A percentile compares a stretch with the other conserved stretches of the same genome.
Conservation (phyloP, 192 early-diverging fungal species). For the Chytriomyces sp. region DNA sequence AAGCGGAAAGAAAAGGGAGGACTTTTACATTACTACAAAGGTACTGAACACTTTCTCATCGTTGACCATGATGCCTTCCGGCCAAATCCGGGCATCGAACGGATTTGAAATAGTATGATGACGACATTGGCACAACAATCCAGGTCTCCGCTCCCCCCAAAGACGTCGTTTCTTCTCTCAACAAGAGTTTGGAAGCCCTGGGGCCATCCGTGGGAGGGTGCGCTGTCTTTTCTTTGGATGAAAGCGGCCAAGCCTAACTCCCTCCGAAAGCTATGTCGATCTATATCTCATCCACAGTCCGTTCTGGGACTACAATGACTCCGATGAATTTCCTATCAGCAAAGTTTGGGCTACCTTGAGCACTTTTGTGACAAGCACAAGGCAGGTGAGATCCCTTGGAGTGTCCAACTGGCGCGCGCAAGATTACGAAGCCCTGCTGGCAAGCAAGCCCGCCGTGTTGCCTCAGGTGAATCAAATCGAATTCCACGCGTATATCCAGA, state of each 20-base stretch:
- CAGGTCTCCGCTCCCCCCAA: conserved; percentile 12
- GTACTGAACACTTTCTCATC: conserved; percentile 9
- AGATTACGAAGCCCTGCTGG: conserved; percentile 15
- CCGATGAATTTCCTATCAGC: conserved; percentile 46
- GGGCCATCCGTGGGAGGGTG: conserved; percentile 51
- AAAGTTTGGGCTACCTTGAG: conserved; percentile 79
- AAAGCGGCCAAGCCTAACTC: no score
- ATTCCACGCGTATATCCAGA: conserved; percentile 38
- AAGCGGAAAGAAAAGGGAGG: conserved; percentile 52
- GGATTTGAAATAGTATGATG: no score
- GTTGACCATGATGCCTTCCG: not conserved
- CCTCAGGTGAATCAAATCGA: conserved; percentile 36
- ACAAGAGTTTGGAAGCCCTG: conserved; percentile 59
- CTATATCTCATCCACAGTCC: conserved; percentile 84
- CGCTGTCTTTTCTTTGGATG: no score
- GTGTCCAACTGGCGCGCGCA: conserved; percentile 68
- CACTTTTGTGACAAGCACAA: conserved; percentile 55
- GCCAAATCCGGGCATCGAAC: not conserved
- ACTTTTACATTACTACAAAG: conserved; percentile 52
- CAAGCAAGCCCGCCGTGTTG: not conserved
- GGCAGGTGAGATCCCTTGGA: conserved; percentile 76
- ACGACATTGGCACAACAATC: no score
- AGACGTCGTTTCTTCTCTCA: not conserved
- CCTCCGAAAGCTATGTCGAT: no score
- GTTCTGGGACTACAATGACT: conserved; percentile 30